Percentiles rank a stretch among this genome's conserved stretches.
These are phyloP conservation scores for Porphyra umbilicalis DNA, from an alignment of 31 red algal genomes.

Conservation along the genomic window DNA sequence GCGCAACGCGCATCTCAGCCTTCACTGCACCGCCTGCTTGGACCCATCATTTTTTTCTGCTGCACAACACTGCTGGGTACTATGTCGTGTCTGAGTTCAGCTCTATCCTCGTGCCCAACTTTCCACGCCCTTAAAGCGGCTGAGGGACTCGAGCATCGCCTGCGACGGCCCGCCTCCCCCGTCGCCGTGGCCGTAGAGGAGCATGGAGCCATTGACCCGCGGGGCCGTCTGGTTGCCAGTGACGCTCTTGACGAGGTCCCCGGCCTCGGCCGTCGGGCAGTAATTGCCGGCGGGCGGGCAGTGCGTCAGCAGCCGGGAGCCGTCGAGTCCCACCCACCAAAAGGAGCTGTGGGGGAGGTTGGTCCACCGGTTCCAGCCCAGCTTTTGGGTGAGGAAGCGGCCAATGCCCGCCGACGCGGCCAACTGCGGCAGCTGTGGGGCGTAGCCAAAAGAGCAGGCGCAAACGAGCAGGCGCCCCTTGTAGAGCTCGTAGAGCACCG, in stretches of 20 bases:
- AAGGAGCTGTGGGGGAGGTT: conserved; percentile 57
- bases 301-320: conserved; percentile 57
- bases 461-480: conserved; percentile 11
- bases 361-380: conserved; percentile 57
- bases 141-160: conserved; percentile 72
- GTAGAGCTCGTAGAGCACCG: conserved; percentile 19
- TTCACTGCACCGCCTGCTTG: too few relatives aligned
- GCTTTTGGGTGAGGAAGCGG: conserved; percentile 71
- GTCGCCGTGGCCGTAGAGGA: conserved; percentile 84
- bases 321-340: conserved; percentile 77
- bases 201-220: conserved; percentile 37
- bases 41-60: too few relatives aligned
- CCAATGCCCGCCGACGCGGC: conserved; percentile 36
- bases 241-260: conserved; percentile 44
- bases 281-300: conserved; percentile 77
- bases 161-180: conserved; percentile 72
- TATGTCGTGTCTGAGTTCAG: too few relatives aligned
- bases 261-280: conserved; percentile 38
- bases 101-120: too few relatives aligned
- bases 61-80: too few relatives aligned
- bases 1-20: too few relatives aligned
- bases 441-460: conserved; percentile 72
- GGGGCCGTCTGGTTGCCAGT: conserved; percentile 44
- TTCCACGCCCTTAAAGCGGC: conserved; percentile 38
- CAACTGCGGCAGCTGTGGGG: conserved; percentile 69